phyloP scores from a whole-genome alignment of 768 basidiomycete species.

The Amylocystis lapponica region DNA sequence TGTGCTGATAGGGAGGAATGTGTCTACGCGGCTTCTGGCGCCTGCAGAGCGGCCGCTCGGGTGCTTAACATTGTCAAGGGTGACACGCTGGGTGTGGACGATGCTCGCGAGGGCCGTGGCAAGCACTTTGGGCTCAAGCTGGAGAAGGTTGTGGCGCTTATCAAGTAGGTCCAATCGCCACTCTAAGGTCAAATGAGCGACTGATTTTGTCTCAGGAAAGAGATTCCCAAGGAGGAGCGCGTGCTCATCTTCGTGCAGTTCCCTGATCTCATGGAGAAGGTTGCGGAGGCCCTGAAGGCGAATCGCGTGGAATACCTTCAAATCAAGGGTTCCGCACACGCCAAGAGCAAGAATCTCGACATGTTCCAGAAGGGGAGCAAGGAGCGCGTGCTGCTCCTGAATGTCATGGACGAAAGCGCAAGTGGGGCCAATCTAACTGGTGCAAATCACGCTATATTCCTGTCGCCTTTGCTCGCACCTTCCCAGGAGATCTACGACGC shows the following conservation, averaged over 20 bases:
- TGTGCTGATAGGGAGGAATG: constrained; percentile 79
- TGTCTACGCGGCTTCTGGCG: constrained; percentile 61
- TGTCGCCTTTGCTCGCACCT: constrained; percentile 82
- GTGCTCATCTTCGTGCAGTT: constrained; percentile 96
- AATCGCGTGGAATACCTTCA: constrained; percentile 73
- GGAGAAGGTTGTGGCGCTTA: constrained; percentile 67
- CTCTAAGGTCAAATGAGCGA: no score
- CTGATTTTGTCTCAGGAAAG: constrained; percentile 42
- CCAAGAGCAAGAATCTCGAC: constrained; percentile 78
- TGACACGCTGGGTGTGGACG: constrained; percentile 74
- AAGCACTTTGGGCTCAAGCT: constrained; percentile 82
- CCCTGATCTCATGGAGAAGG: constrained; percentile 88
- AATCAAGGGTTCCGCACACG: constrained; percentile 71
- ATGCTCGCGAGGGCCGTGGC: constrained; percentile 64
- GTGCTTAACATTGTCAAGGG: constrained; percentile 79
- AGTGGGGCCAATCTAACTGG: constrained; percentile 89
- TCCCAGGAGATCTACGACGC: constrained; percentile 83
- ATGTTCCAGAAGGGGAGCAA: constrained; percentile 78
- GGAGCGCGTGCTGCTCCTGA: constrained; percentile 79
- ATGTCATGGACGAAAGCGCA: constrained; percentile 94
- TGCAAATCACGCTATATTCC: constrained; percentile 93
- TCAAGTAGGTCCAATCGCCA: constrained; percentile 56
- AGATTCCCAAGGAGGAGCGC: constrained; percentile 69
- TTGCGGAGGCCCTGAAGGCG: constrained; percentile 71
- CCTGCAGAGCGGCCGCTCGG: constrained; percentile 76